phyloP scores from a whole-genome alignment of 2,329 filamentous ascomycete species.

The Aspergillus phoenicis region DNA sequence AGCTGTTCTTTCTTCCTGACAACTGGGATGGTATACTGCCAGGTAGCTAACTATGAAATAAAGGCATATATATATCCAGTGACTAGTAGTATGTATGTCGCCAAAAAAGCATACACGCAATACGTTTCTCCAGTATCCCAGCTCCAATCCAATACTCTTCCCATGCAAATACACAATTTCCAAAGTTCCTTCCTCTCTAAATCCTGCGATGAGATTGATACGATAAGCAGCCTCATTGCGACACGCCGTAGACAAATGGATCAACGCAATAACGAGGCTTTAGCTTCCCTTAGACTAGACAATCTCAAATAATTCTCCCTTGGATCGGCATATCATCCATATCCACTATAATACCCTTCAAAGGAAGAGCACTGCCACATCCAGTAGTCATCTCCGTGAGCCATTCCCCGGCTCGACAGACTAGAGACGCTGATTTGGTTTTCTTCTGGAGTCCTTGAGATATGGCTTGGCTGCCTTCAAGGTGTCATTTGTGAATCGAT shows the following conservation, averaged over 20 bases:
- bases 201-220: conserved; percentile 7
- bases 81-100: too few relatives aligned
- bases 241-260: not conserved
- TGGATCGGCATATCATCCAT: conserved; percentile 1
- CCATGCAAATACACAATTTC: not conserved
- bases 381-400: not conserved
- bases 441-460: too few relatives aligned
- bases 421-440: too few relatives aligned
- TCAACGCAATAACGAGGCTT: conserved; percentile 6
- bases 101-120: too few relatives aligned
- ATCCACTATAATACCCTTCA: not conserved
- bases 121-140: not conserved
- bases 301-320: conserved; percentile 1
- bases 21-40: too few relatives aligned
- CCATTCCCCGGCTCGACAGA: not conserved
- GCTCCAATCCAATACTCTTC: not conserved
- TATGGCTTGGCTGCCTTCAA: too few relatives aligned
- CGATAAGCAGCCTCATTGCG: conserved; percentile 3
- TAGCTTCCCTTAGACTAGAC: not conserved
- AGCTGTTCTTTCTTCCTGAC: too few relatives aligned
- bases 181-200: not conserved
- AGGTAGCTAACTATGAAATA: too few relatives aligned
- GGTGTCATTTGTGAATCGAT: not conserved
- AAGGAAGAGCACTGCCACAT: not conserved
- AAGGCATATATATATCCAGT: too few relatives aligned